Base-by-base conservation (phyloP, 805 yeast genomes). In the Suhomyces kilbournensis region DNA sequence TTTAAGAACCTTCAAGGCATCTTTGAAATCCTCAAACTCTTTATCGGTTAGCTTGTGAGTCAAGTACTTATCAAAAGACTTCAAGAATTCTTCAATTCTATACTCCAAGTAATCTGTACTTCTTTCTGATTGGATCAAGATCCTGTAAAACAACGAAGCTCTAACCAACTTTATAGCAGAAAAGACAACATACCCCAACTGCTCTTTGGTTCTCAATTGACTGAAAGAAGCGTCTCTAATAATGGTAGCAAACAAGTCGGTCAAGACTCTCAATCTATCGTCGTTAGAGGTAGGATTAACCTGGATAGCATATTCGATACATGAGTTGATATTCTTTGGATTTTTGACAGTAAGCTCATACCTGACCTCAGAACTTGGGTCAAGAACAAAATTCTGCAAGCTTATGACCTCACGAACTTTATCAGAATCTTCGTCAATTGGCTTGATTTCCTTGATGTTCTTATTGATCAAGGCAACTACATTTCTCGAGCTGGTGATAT, bases 151-250 rank as follows among this genome's bases (percentile, higher is more conserved):
- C 64, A 82, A 77, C 5, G 86, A 80, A 20, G 94, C 85, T 63
- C 96, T 80, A 3, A 89, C 81, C 54, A 78, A 77, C 55, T 86
- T 75, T 23, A 80, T 72, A 0, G 96, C 88, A 44, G 94, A 84
- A 64, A 90, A 90, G 0, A 93, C 99, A 56, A 93, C 91, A 63
- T 93, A 93, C 2, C 99, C 99, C 30, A 93, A 77, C 68, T 94
- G 98, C 71, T 93, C 98, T 61, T 90, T 86, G 6, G 99, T 93
- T 69, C 99, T 81, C 53, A 93, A 77, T 56, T 88, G 88, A 63
- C 90, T 86, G 70, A 93, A 94, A 53, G 93, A 88, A 4, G 97
- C 97, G 65, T 93, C 97, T 58, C 81, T 83, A 47, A 87, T 74
- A 56, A 91, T 79, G 55, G 88, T 93, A 0, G 87, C 81, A 46